Evolutionary conservation across 345 rosid species (phyloP), one percentile per base, ranked within the genome.

Genomic region (Eucalyptus guilfoylei): DNA sequence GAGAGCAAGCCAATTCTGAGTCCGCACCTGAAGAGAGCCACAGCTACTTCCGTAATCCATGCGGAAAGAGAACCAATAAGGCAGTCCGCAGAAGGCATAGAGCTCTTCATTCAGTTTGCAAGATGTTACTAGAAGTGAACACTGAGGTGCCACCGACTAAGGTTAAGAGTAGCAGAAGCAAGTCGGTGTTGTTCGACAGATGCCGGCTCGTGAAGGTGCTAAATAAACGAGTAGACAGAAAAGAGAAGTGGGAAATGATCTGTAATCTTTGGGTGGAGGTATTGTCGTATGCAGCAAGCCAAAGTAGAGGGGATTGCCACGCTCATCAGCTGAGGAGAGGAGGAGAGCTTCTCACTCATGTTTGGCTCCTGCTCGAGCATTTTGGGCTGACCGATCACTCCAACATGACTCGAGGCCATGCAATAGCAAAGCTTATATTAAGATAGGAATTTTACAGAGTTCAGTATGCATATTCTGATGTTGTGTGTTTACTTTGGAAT

Each of bases 351-450:
- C 90, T 93, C 28, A 93, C 92, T 64, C 94, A 92, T 28, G 94
- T 93, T 2, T 94, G 97, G 95, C 90, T 94, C 23, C 88, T 94
- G 87, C 87, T 92, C 94, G 93, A 94, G 21, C 96, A 95, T 91
- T 90, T 91, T 21, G 97, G 95, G 50, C 86, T 95, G 5, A 95
- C 94, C 1, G 95, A 94, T 26, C 95, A 95, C 81, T 92, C 92
- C 89, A 91, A 91, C 86, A 90, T 92, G 87, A 88, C 92, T 5
- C 88, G 87, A 32, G 94, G 91, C 14, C 92, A 92, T 80, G 94
- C 93, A n/a, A n/a, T n/a, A n/a, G n/a, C n/a, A n/a, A n/a, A n/a
- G n/a, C n/a, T n/a, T n/a, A n/a, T n/a, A n/a, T n/a, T n/a, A n/a
- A n/a, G n/a, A n/a, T n/a, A n/a, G n/a, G n/a, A n/a, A n/a, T n/a